A percentile compares a stretch with the other conserved stretches of the same genome.
phyloP scores from a whole-genome alignment of 2,329 filamentous ascomycete genomes.

The Fusarium chaquense region DNA sequence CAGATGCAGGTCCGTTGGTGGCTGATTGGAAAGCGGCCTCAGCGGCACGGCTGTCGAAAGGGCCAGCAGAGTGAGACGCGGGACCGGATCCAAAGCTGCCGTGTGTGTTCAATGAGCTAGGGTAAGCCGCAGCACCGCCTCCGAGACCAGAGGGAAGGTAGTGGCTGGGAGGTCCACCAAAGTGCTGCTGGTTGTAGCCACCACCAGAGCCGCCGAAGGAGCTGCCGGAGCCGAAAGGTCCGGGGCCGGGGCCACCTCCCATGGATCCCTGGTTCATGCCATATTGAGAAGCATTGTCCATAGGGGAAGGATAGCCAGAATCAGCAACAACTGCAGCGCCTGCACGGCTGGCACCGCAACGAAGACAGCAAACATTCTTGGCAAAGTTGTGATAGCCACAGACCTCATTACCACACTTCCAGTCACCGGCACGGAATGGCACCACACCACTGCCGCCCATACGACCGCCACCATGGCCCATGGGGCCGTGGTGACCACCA shows the following conservation, averaged over 20 bases:
- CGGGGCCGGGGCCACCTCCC: conserved; percentile 83
- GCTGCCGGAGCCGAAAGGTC: conserved; percentile 76
- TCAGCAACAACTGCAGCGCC: conserved; percentile 95
- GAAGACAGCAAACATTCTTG: conserved; percentile 97
- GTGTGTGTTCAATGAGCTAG: conserved; percentile 82
- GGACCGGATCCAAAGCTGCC: conserved; percentile 76
- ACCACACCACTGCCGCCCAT: conserved; percentile 88
- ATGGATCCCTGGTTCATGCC: conserved; percentile 91
- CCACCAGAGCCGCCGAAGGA: conserved; percentile 73
- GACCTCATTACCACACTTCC: conserved; percentile 98
- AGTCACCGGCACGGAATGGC: conserved; percentile 97
- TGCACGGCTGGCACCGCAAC: conserved; percentile 94
- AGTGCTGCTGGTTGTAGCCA: conserved; percentile 84
- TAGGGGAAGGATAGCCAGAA: conserved; percentile 88
- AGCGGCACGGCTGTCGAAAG: conserved; percentile 92
- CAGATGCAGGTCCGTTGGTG: conserved; percentile 82
- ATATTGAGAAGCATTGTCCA: conserved; percentile 87
- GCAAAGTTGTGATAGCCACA: conserved; percentile 99
- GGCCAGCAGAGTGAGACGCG: conserved; percentile 83
- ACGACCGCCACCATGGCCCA: conserved; percentile 72
- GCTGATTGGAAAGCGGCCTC: conserved; percentile 95
- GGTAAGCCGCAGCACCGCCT: conserved; percentile 76
- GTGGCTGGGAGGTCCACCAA: conserved; percentile 86
- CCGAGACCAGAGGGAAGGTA: conserved; percentile 91
- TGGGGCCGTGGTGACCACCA: conserved; percentile 71